Conservation (phyloP, 1,139 yeast species). For the Suhomyces yuchorum region DNA sequence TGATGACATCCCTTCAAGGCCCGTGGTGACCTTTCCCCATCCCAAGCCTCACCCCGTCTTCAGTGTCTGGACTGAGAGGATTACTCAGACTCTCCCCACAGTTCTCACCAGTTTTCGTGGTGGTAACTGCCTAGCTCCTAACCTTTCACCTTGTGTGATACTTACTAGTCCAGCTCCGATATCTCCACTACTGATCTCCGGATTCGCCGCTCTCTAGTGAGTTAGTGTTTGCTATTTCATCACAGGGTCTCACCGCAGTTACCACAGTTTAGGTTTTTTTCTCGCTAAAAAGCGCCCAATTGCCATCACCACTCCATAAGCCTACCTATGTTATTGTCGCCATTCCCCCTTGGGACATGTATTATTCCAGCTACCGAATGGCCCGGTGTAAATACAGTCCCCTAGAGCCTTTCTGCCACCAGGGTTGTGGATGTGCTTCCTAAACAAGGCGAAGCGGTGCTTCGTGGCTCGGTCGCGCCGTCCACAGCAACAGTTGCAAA, state of each 20-base stretch:
- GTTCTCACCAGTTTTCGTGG: not conserved
- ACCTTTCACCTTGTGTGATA: not conserved
- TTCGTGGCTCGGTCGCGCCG: not conserved
- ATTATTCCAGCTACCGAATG: not conserved
- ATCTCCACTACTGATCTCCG: too few species aligned
- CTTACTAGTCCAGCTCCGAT: not conserved
- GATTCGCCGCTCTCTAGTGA: too few species aligned
- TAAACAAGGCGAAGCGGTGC: too few species aligned
- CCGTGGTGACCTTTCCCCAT: too few species aligned
- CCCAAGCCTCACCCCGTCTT: too few species aligned
- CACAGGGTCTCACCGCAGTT: not conserved
- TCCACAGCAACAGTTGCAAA: slow-evolving; percentile 6
- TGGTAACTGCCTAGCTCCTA: not conserved
- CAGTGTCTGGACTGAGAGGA: too few species aligned
- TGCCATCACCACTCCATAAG: not conserved
- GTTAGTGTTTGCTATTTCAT: not conserved
- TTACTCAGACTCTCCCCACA: not conserved
- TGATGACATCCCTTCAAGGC: too few species aligned
- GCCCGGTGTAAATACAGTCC: not conserved
- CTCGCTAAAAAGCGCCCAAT: not conserved
- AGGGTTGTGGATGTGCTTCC: not conserved
- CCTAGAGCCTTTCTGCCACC: not conserved
- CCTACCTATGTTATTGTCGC: too few species aligned
- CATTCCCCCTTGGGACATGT: not conserved
- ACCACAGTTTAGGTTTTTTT: not conserved